Evolutionary conservation across 176 grass and related monocot species (phyloP).

Genomic region (Hordeum marinum): DNA sequence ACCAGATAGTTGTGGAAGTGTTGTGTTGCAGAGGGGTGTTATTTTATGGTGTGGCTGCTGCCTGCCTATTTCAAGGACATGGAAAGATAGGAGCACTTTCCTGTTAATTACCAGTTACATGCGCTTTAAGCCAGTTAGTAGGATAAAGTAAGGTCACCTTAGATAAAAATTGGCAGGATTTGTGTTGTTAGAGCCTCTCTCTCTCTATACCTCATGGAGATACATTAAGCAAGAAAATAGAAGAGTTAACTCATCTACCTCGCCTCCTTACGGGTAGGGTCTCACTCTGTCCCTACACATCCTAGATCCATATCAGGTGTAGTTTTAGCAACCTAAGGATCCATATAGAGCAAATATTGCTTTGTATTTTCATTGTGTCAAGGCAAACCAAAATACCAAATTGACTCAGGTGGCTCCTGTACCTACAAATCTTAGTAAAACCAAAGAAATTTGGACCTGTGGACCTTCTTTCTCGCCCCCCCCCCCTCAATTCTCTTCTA

Average conservation of each 20-base stretch:
- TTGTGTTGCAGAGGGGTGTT: neutral
- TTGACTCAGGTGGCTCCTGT: slow-evolving; percentile 4
- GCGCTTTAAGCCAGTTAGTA: neutral
- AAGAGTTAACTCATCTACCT: neutral
- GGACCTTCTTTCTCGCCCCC: neutral
- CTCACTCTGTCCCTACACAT: neutral
- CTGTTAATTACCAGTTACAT: neutral
- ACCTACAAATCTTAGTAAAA: neutral
- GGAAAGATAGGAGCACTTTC: neutral
- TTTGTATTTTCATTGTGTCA: neutral
- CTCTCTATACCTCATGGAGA: neutral
- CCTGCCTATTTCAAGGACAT: neutral
- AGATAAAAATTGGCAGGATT: neutral
- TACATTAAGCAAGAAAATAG: neutral
- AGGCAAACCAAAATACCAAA: neutral
- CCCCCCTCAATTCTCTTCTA: neutral
- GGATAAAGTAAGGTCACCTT: neutral
- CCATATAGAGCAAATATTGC: neutral
- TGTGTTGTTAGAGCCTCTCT: neutral
- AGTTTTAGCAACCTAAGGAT: slow-evolving; percentile 1
- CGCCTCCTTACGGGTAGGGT: neutral
- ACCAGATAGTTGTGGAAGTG: neutral
- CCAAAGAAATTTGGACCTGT: neutral
- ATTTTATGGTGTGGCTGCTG: neutral
- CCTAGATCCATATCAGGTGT: neutral